Percentiles rank a stretch among this genome's conserved stretches.
These are phyloP conservation scores for Solanum virginianum DNA, from an alignment of 257 asterid genomes.

Conservation along the genomic window DNA sequence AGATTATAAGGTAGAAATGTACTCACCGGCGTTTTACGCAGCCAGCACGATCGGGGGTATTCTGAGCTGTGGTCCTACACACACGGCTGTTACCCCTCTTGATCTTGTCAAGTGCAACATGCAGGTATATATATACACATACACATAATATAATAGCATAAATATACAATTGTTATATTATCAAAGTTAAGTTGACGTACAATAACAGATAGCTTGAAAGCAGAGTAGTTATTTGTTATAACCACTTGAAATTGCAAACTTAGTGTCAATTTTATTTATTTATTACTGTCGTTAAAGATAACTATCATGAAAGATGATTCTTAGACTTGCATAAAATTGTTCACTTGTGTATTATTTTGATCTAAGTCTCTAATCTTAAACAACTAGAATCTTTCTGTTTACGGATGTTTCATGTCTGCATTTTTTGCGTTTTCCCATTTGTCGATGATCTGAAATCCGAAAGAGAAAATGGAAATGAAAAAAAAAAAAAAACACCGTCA, in stretches of 20 bases:
- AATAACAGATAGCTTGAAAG: background rate
- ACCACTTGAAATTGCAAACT: background rate
- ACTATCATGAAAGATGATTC: too few relatives aligned
- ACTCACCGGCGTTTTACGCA: slow-evolving; percentile 37
- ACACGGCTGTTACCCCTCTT: slow-evolving; percentile 59
- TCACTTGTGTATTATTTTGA: background rate
- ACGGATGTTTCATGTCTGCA: background rate
- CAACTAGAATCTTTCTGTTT: background rate
- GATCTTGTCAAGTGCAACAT: slow-evolving; percentile 69
- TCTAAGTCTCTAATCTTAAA: background rate
- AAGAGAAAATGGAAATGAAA: background rate
- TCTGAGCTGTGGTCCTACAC: slow-evolving; percentile 54
- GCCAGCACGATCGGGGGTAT: slow-evolving; percentile 47
- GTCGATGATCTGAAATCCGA: background rate
- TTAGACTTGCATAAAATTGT: too few relatives aligned
- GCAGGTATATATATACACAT: slow-evolving; percentile 30
- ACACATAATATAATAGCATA: too few relatives aligned
- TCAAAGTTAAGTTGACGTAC: background rate
- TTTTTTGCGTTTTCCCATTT: background rate
- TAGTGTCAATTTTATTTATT: background rate
- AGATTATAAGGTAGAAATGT: slow-evolving; percentile 25
- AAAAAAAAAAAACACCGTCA: background rate
- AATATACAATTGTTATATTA: background rate
- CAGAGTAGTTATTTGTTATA: background rate
- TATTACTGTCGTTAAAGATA: background rate